Percentiles rank a stretch among this genome's conserved stretches.
These are phyloP conservation scores for Candida pini DNA, from an alignment of 805 yeast genomes.

Conservation along the genomic window DNA sequence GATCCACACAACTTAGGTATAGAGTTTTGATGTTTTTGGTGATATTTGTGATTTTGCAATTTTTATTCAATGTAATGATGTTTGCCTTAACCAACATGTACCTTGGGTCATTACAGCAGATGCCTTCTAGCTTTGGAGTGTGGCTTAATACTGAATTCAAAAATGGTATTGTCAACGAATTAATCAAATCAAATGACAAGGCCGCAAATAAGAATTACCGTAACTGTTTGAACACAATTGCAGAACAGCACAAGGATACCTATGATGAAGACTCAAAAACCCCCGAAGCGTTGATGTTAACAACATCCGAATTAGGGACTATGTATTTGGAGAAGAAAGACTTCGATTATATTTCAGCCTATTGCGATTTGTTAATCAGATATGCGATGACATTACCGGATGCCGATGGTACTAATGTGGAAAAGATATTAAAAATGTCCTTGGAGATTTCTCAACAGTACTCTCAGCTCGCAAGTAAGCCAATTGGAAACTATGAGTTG, in stretches of 20 bases:
- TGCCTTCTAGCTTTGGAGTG: slow-evolving; percentile 26
- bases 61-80: slow-evolving; percentile 30
- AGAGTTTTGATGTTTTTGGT: slow-evolving; percentile 38
- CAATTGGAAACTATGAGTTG: slow-evolving; percentile 23
- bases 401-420: slow-evolving; percentile 18
- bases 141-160: slow-evolving; percentile 26
- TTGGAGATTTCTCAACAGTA: slow-evolving; percentile 27
- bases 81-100: slow-evolving; percentile 27
- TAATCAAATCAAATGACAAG: slow-evolving; percentile 26
- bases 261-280: slow-evolving; percentile 15
- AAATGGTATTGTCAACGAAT: slow-evolving; percentile 35
- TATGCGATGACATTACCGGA: slow-evolving; percentile 31
- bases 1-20: slow-evolving; percentile 39
- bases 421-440: slow-evolving; percentile 24
- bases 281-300: slow-evolving; percentile 17
- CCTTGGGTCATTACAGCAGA: slow-evolving; percentile 21
- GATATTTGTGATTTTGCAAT: slow-evolving; percentile 35
- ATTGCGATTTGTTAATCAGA: slow-evolving; percentile 34
- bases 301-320: slow-evolving; percentile 18
- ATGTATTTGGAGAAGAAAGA: slow-evolving; percentile 27
- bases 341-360: slow-evolving; percentile 27
- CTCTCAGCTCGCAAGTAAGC: slow-evolving; percentile 17
- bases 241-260: slow-evolving; percentile 24
- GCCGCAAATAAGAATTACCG: slow-evolving; percentile 31
- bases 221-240: slow-evolving; percentile 26